Conservation (phyloP, 176 grass and related monocot genomes). For the Raddia distichophylla region DNA sequence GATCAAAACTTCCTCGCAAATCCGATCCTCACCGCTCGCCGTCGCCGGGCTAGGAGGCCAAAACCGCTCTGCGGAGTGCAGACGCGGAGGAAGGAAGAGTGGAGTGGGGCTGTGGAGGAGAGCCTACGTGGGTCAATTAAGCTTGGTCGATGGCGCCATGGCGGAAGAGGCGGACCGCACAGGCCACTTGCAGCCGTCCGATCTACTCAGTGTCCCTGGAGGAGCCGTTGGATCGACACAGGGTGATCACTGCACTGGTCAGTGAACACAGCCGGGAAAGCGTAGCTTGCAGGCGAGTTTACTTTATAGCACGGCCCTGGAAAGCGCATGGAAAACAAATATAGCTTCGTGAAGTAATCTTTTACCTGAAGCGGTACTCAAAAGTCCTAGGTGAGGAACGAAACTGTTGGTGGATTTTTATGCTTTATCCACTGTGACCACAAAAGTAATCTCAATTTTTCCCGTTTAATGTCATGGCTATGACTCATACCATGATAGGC, state of each 20-base stretch:
- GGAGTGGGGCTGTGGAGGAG: neutral
- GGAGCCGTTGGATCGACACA: slow-evolving; percentile 18
- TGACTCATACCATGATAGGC: neutral
- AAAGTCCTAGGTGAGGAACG: neutral
- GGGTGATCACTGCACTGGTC: neutral
- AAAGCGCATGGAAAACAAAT: slow-evolving; percentile 21
- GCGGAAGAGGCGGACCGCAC: neutral
- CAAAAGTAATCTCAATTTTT: neutral
- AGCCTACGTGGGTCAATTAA: slow-evolving; percentile 22
- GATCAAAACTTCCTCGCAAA: neutral
- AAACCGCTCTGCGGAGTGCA: neutral
- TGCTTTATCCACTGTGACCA: neutral
- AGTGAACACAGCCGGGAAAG: neutral
- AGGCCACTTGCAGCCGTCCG: neutral
- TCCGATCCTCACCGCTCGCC: neutral
- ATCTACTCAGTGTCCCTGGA: neutral
- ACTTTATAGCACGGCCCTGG: neutral
- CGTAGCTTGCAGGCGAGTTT: neutral
- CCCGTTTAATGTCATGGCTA: neutral
- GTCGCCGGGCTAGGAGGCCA: too few species aligned
- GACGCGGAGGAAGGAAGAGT: neutral
- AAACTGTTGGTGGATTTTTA: neutral
- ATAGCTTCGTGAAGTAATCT: too few species aligned
- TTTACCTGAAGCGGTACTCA: neutral
- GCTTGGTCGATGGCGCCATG: neutral